Evolutionary conservation across 139 green algal species (phyloP).

Genomic region (Dunaliella sp.): DNA sequence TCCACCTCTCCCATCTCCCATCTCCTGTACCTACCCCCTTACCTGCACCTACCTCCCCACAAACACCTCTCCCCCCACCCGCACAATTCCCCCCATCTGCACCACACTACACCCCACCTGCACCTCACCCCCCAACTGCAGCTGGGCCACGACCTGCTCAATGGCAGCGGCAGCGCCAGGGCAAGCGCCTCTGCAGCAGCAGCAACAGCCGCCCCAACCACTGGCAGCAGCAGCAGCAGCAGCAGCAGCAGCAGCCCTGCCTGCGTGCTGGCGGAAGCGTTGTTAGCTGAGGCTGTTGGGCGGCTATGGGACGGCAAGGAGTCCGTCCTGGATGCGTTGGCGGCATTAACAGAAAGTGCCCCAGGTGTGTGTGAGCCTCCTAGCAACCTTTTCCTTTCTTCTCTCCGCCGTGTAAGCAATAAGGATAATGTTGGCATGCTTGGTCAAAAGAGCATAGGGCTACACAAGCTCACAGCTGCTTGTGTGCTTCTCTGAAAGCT

Average conservation of each 20-base stretch:
- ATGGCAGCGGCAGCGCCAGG: neutral
- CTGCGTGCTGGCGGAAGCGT: slow-evolving; percentile 23
- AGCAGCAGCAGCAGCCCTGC: neutral
- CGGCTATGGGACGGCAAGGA: slow-evolving; percentile 85
- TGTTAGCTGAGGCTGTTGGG: slow-evolving; percentile 36
- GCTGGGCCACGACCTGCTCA: neutral
- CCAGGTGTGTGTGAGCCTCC: neutral
- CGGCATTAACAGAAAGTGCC: slow-evolving; percentile 41
- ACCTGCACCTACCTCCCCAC: too few relatives aligned
- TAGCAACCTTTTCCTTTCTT: too few relatives aligned
- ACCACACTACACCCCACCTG: too few relatives aligned
- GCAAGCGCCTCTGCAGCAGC: neutral
- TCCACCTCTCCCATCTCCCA: too few relatives aligned
- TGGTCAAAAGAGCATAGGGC: neutral
- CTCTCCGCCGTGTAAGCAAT: too few relatives aligned
- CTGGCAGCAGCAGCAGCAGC: neutral
- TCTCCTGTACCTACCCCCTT: too few relatives aligned
- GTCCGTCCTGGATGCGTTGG: slow-evolving; percentile 54
- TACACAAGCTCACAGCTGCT: too few relatives aligned
- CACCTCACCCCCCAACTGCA: slow-evolving; percentile 5
- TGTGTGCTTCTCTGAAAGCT: neutral
- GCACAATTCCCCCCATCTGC: too few relatives aligned
- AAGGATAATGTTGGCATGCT: slow-evolving; percentile 3
- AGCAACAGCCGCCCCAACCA: too few relatives aligned
- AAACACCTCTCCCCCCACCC: too few relatives aligned